Conservation (phyloP, 352 stramenopile genomes). For the Phytopythium delawarense region DNA sequence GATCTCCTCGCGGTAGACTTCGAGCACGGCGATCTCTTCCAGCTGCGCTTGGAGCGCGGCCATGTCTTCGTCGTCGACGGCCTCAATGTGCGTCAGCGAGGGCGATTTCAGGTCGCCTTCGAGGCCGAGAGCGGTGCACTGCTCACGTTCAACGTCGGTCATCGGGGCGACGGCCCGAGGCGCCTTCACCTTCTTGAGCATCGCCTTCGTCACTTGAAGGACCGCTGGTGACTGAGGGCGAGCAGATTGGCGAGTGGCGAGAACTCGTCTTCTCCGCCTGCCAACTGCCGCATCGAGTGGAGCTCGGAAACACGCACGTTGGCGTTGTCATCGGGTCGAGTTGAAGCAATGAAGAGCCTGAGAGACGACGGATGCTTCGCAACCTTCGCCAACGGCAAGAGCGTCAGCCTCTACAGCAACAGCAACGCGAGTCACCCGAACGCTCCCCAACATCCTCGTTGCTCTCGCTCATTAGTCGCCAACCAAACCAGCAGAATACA, state of each 20-base stretch:
- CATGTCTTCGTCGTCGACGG: constrained; percentile 17
- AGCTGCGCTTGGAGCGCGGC: constrained; percentile 15
- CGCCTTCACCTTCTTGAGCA: neutral
- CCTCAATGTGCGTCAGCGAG: constrained; percentile 8
- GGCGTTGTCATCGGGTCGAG: neutral
- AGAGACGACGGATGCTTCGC: neutral
- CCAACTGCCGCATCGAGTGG: constrained; percentile 4
- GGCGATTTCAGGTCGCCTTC: constrained; percentile 16
- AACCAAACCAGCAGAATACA: neutral
- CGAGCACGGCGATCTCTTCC: constrained; percentile 25
- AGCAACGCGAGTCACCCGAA: neutral
- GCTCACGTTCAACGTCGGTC: constrained; percentile 7
- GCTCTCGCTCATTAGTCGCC: neutral
- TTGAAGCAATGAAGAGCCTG: neutral
- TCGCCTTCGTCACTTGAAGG: neutral
- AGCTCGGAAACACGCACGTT: neutral
- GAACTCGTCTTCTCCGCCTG: neutral
- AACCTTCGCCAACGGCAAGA: neutral
- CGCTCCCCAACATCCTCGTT: neutral
- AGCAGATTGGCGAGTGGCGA: neutral
- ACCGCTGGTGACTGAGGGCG: neutral
- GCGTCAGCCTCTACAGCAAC: neutral
- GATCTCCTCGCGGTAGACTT: constrained; percentile 38
- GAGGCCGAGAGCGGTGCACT: constrained; percentile 13
- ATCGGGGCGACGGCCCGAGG: neutral